These are phyloP conservation scores for Chlorella variabilis DNA, from an alignment of 163 green algal species.

Conservation along the genomic window DNA sequence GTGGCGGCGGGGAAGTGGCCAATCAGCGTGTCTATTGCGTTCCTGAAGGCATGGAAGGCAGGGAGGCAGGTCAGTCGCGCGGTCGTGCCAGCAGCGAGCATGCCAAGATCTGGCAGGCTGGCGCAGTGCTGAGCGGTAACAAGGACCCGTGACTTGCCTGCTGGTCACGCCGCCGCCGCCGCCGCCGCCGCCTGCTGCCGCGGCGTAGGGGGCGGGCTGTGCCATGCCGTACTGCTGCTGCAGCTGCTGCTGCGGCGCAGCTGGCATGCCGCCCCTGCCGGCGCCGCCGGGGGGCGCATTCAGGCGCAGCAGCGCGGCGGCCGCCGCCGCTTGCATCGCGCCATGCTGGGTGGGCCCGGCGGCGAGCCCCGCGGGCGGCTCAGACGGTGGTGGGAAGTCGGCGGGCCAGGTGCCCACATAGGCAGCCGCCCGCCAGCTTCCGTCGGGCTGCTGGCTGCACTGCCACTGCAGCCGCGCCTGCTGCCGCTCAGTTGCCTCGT, in stretches of 20 bases:
- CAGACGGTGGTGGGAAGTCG: background rate
- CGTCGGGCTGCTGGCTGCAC: background rate
- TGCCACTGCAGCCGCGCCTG: conserved; percentile 15
- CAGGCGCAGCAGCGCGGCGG: background rate
- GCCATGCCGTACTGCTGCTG: background rate
- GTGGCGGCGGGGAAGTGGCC: conserved; percentile 21
- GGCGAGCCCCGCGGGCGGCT: background rate
- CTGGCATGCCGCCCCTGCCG: too few relatives aligned
- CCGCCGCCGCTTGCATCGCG: conserved; percentile 20
- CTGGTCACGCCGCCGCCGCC: background rate
- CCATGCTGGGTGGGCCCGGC: background rate
- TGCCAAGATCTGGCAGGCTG: too few relatives aligned
- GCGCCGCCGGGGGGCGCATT: too few relatives aligned
- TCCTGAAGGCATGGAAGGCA: background rate
- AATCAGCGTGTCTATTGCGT: conserved; percentile 1
- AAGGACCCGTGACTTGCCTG: background rate
- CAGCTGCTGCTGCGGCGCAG: too few relatives aligned
- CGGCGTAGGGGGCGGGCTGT: background rate
- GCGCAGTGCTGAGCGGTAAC: too few relatives aligned
- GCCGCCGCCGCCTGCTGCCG: background rate
- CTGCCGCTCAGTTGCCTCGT: background rate
- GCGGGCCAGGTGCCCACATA: background rate
- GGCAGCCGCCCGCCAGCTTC: background rate
- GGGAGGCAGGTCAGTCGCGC: background rate
- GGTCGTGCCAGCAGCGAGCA: too few relatives aligned